These are phyloP conservation scores for Gossypium davidsonii DNA, from an alignment of 441 rosid species.

Conservation along the genomic window DNA sequence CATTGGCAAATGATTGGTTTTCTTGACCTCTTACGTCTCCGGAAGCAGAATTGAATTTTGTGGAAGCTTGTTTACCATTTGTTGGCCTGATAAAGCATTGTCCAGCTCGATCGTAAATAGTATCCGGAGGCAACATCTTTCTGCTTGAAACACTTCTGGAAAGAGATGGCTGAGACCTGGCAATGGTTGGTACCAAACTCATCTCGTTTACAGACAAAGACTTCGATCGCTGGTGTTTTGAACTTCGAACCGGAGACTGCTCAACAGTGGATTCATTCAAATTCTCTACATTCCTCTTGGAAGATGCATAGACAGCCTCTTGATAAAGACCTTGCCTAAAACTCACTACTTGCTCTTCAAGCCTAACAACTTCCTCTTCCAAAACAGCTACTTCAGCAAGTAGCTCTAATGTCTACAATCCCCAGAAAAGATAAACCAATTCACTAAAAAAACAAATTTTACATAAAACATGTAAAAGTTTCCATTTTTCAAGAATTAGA, in stretches of 20 bases:
- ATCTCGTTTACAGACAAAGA: slow-evolving; percentile 61
- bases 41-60: slow-evolving; percentile 30
- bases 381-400: slow-evolving; percentile 94
- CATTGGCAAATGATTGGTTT: slow-evolving; percentile 45
- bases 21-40: slow-evolving; percentile 67
- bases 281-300: slow-evolving; percentile 55
- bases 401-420: slow-evolving; percentile 67
- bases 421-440: slow-evolving; percentile 8
- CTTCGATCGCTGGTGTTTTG: slow-evolving; percentile 62
- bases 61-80: slow-evolving; percentile 41
- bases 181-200: slow-evolving; percentile 35
- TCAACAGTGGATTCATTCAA: slow-evolving; percentile 31
- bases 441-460: slow-evolving; percentile 4
- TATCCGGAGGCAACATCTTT: slow-evolving; percentile 40
- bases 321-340: slow-evolving; percentile 81
- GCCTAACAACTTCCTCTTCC: slow-evolving; percentile 90
- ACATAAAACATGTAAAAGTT: neutral
- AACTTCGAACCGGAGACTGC: slow-evolving; percentile 41
- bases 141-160: slow-evolving; percentile 59
- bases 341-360: slow-evolving; percentile 83
- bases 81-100: slow-evolving; percentile 23
- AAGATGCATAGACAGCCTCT: slow-evolving; percentile 67
- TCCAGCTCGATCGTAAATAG: slow-evolving; percentile 27
- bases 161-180: slow-evolving; percentile 48
- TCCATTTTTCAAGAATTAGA: neutral